Base-by-base conservation (phyloP, 2,329 filamentous ascomycete genomes). In the Dactylellina cionopaga region DNA sequence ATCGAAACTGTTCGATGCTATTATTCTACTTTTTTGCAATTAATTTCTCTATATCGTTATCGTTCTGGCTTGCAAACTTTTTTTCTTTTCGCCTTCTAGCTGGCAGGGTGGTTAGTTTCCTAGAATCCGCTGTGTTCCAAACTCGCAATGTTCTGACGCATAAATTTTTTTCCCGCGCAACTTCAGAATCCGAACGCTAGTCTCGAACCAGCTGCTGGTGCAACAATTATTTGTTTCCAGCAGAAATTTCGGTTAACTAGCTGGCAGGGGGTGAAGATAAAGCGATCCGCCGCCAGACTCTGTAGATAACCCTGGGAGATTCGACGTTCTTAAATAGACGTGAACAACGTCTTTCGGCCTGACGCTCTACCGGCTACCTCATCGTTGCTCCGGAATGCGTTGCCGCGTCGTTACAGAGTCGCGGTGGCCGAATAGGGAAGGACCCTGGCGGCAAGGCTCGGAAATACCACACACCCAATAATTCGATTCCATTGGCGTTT, bases 1-100 rank as follows among this genome's bases (percentile, higher is more conserved):
- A 71, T 71, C 66, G 66, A 71, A 71, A 71, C 66, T 71, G 66
- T 71, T 71, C 66, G 66, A 59, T 71, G 66, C 66, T 71, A 71
- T 71, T 25, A 19, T 58, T 15, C 19, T 19, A 27, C 33, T 71
- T 71, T 70, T 71, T 71, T 64, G 49, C 49, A 22, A 22, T 47
- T 62, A 60, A 62, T 60, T 46, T 15, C 37, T 62, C 54, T 33
- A 27, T 46, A 55, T 55, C 27, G 39, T 25, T 25, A n/a, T 29
- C 22, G 37, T 49, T 39, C n/a, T n/a, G n/a, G n/a, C n/a, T 7
- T 15, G 29, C 9, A 19, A 54, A 15, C 13, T 47, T 19, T 22
- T 37, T 17, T 31, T 7, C 22, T 25, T 43, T 43, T 43, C 27
- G n/a, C n/a, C n/a, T n/a, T n/a, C 11, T 33, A 29, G 33, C 52